A percentile compares a stretch with the other conserved stretches of the same genome.
phyloP scores from a whole-genome alignment of 2,329 filamentous ascomycete genomes.

The Amylocarpus encephaloides region DNA sequence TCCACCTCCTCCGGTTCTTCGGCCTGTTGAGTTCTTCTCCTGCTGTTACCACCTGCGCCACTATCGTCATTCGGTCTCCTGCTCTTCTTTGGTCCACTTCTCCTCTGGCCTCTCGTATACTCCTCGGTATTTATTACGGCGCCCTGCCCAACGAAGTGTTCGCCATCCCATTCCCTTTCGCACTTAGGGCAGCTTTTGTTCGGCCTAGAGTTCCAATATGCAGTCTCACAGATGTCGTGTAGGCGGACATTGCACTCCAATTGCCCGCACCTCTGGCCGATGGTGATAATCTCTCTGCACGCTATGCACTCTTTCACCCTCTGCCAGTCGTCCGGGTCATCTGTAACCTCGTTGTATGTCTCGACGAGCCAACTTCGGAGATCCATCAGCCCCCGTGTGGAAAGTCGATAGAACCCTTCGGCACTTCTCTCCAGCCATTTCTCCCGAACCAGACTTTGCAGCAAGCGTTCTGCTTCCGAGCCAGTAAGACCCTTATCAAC shows the following conservation, averaged over 20 bases:
- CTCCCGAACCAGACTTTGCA: constrained; percentile 65
- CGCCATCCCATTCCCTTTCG: constrained; percentile 41
- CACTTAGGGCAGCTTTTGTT: constrained; percentile 61
- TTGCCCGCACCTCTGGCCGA: constrained; percentile 70
- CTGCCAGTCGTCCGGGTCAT: constrained; percentile 53
- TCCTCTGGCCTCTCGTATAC: constrained; percentile 28
- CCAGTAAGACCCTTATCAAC: constrained; percentile 60
- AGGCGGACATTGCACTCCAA: constrained; percentile 62
- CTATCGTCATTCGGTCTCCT: constrained; percentile 9
- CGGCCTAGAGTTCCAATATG: constrained; percentile 58
- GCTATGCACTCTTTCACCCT: constrained; percentile 82
- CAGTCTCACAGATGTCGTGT: constrained; percentile 69
- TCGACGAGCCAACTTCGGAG: constrained; percentile 77
- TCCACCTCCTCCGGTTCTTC: neutral
- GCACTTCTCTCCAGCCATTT: constrained; percentile 77
- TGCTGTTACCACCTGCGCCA: constrained; percentile 9
- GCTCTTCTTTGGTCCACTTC: constrained; percentile 21
- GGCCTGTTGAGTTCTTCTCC: neutral
- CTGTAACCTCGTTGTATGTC: constrained; percentile 75
- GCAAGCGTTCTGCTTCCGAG: constrained; percentile 67
- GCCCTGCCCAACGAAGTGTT: constrained; percentile 30
- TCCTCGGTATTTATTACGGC: constrained; percentile 30
- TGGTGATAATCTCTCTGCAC: constrained; percentile 83
- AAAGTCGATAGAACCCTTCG: constrained; percentile 68
- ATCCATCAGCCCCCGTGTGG: constrained; percentile 76